Conservation (phyloP, 2,329 filamentous ascomycete genomes). For the Colletotrichum somersetense region DNA sequence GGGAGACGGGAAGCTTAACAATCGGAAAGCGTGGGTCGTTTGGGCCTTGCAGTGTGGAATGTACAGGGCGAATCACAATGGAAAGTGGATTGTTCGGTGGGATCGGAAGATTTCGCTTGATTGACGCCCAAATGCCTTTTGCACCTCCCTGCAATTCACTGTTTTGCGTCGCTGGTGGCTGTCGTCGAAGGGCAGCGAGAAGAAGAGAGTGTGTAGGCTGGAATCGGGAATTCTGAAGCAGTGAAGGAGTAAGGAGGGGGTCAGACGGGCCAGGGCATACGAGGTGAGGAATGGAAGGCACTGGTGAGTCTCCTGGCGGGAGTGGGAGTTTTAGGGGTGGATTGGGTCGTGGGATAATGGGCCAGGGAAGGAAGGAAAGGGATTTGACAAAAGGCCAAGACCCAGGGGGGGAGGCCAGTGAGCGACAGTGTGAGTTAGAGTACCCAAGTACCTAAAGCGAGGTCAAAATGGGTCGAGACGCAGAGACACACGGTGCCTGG, state of each 20-base stretch:
- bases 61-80: constrained; percentile 38
- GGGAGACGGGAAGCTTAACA: constrained; percentile 41
- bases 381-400: constrained; percentile 8
- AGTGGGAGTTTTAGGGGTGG: constrained; percentile 1
- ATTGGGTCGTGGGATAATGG: neutral
- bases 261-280: constrained; percentile 32
- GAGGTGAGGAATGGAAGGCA: constrained; percentile 33
- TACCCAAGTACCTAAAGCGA: neutral
- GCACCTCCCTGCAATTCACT: constrained; percentile 34
- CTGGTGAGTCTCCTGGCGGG: constrained; percentile 1
- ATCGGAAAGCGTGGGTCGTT: constrained; percentile 42
- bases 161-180: constrained; percentile 18
- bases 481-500: constrained; percentile 17
- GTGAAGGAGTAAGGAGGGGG: constrained; percentile 14
- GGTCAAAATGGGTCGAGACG: constrained; percentile 21
- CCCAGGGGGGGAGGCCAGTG: constrained; percentile 10
- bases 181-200: constrained; percentile 9
- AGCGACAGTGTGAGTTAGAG: constrained; percentile 1
- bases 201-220: constrained; percentile 22
- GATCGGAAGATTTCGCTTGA: constrained; percentile 26
- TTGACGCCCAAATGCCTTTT: constrained; percentile 39
- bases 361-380: neutral
- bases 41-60: constrained; percentile 35
- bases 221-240: constrained; percentile 36
- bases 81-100: constrained; percentile 37